These are phyloP conservation scores for Penicillium paneum DNA, from an alignment of 2,329 filamentous ascomycete species.

Conservation along the genomic window DNA sequence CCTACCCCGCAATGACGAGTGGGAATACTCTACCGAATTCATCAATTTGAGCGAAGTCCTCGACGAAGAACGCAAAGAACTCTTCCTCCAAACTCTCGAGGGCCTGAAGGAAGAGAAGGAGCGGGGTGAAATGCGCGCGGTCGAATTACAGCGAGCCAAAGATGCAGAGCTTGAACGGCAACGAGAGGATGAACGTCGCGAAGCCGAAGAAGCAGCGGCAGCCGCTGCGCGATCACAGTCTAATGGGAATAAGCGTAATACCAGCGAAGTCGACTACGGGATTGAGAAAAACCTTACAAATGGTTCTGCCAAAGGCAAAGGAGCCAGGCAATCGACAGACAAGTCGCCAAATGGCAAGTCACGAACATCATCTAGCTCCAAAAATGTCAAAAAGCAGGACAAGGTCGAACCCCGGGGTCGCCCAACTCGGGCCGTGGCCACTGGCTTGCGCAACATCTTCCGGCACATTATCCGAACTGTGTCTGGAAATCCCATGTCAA, in stretches of 20 bases:
- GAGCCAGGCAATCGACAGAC: conserved; percentile 25
- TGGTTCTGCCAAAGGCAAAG: conserved; percentile 28
- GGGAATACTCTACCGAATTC: conserved; percentile 92
- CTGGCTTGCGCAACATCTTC: conserved; percentile 49
- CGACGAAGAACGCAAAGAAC: conserved; percentile 86
- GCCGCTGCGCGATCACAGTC: conserved; percentile 41
- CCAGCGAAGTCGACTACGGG: conserved; percentile 66
- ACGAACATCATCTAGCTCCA: conserved; percentile 34
- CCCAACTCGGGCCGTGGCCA: conserved; percentile 46
- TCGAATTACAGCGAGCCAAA: conserved; percentile 61
- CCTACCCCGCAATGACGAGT: conserved; percentile 87
- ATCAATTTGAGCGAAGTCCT: conserved; percentile 81
- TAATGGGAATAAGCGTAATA: conserved; percentile 52
- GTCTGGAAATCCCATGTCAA: conserved; percentile 53
- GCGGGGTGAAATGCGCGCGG: conserved; percentile 62
- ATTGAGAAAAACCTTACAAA: conserved; percentile 56
- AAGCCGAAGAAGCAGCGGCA: conserved; percentile 34
- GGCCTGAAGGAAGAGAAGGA: conserved; percentile 79
- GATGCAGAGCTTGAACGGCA: conserved; percentile 54
- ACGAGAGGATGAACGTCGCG: conserved; percentile 44
- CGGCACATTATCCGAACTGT: conserved; percentile 52
- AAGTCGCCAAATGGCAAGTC: conserved; percentile 27
- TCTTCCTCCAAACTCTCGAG: conserved; percentile 81
- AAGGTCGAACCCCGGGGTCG: conserved; percentile 31
- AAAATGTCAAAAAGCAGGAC: conserved; percentile 39